A percentile compares a stretch with the other conserved stretches of the same genome.
phyloP scores from a whole-genome alignment of 768 basidiomycete genomes.

The Boletus reticuloceps region DNA sequence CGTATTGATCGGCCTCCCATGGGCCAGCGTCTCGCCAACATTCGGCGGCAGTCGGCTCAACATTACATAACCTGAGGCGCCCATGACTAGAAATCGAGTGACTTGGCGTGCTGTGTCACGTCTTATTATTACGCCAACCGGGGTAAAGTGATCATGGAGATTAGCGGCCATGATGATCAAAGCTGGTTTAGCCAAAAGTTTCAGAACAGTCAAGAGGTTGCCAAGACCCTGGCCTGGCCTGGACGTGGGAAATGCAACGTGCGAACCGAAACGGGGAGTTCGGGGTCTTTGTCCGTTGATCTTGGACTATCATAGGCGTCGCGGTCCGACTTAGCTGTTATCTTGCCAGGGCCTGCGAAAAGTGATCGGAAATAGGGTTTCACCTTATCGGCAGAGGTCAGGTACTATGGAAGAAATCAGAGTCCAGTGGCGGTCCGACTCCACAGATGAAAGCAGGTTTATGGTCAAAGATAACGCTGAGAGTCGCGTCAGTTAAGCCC shows the following conservation, averaged over 20 bases:
- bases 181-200: too few relatives aligned
- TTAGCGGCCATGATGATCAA: too few relatives aligned
- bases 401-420: slow-evolving; percentile 1
- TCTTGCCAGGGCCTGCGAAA: background rate
- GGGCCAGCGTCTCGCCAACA: background rate
- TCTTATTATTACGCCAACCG: too few relatives aligned
- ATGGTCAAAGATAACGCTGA: background rate
- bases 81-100: too few relatives aligned
- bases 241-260: background rate
- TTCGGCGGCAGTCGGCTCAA: background rate
- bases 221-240: too few relatives aligned
- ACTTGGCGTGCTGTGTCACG: too few relatives aligned
- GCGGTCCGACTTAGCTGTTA: too few relatives aligned
- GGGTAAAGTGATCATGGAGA: too few relatives aligned
- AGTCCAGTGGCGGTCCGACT: background rate
- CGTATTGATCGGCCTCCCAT: too few relatives aligned
- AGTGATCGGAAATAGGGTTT: background rate
- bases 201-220: too few relatives aligned
- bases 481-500: background rate
- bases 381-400: background rate
- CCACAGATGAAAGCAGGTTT: background rate
- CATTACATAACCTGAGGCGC: background rate
- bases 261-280: background rate
- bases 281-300: slow-evolving; percentile 2
- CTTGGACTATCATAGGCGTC: too few relatives aligned